These are phyloP conservation scores for Somion occarium DNA, from an alignment of 1,284 basidiomycete species.

Conservation along the genomic window DNA sequence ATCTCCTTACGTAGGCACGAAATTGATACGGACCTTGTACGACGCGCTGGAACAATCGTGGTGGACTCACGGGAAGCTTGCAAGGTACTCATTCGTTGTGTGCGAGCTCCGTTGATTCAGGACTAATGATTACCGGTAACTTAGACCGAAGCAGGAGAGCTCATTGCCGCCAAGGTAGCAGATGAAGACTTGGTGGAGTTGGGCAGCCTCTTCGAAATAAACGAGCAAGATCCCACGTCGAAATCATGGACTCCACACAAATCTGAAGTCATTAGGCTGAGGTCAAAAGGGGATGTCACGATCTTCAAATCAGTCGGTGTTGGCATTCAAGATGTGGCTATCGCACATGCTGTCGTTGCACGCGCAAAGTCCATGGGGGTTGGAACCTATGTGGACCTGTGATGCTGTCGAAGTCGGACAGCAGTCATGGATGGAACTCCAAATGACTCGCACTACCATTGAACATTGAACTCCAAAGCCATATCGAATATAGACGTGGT, in stretches of 20 bases:
- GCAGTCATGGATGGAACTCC: no score
- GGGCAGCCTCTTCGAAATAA: slow-evolving; percentile 45
- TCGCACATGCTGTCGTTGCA: slow-evolving; percentile 44
- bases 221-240: slow-evolving; percentile 15
- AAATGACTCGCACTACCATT: no score
- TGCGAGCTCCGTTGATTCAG: background rate
- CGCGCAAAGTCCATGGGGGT: slow-evolving; percentile 33
- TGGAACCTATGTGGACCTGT: slow-evolving; percentile 31
- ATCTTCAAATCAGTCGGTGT: slow-evolving; percentile 79
- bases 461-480: no score
- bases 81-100: slow-evolving; percentile 20
- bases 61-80: slow-evolving; percentile 77
- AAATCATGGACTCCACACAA: slow-evolving; percentile 14
- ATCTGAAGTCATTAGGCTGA: slow-evolving; percentile 27
- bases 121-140: background rate
- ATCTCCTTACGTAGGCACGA: slow-evolving; percentile 41
- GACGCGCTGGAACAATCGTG: slow-evolving; percentile 45
- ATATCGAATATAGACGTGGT: no score
- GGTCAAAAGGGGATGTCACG: slow-evolving; percentile 43
- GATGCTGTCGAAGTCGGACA: no score
- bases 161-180: slow-evolving; percentile 48
- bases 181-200: slow-evolving; percentile 48
- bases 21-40: slow-evolving; percentile 55
- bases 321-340: slow-evolving; percentile 72
- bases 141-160: slow-evolving; percentile 68